These are phyloP conservation scores for Alternaria burnsii DNA, from an alignment of 2,329 filamentous ascomycete genomes.

Conservation along the genomic window DNA sequence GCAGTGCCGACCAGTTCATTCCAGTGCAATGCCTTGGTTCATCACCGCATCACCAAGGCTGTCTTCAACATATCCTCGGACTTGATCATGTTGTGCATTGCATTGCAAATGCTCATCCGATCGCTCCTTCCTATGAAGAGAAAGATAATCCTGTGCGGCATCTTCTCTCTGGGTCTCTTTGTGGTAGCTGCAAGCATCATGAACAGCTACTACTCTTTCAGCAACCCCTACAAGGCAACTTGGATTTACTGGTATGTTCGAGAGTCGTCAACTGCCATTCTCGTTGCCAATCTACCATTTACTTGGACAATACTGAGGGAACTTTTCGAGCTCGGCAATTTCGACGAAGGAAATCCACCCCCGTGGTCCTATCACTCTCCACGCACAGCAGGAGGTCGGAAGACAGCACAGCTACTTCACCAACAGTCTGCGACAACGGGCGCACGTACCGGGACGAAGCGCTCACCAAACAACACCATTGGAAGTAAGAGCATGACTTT, in stretches of 20 bases:
- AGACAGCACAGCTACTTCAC: slow-evolving; percentile 25
- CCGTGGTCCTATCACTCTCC: slow-evolving; percentile 43
- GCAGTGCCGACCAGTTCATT: slow-evolving; percentile 55
- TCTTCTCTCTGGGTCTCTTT: slow-evolving; percentile 66
- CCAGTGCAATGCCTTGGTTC: slow-evolving; percentile 45
- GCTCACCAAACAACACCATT: slow-evolving; percentile 11
- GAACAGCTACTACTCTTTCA: slow-evolving; percentile 57
- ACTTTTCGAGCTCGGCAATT: slow-evolving; percentile 54
- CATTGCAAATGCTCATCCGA: slow-evolving; percentile 56
- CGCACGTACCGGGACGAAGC: slow-evolving; percentile 15
- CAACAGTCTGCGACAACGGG: slow-evolving; percentile 16
- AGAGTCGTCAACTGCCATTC: slow-evolving; percentile 40
- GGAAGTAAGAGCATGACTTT: slow-evolving; percentile 26
- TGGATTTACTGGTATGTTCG: slow-evolving; percentile 48
- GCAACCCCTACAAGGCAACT: slow-evolving; percentile 29
- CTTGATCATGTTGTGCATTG: slow-evolving; percentile 56
- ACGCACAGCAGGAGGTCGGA: slow-evolving; percentile 35
- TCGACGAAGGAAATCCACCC: slow-evolving; percentile 40
- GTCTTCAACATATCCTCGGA: slow-evolving; percentile 58
- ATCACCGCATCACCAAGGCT: slow-evolving; percentile 52
- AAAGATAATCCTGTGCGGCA: slow-evolving; percentile 63
- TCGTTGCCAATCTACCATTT: slow-evolving; percentile 62
- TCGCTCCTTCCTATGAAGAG: slow-evolving; percentile 54
- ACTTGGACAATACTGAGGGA: slow-evolving; percentile 62
- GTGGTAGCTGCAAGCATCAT: slow-evolving; percentile 59